A percentile compares a stretch with the other conserved stretches of the same genome.
Conservation (phyloP, 768 basidiomycete genomes). For the Hebeloma cylindrosporum region DNA sequence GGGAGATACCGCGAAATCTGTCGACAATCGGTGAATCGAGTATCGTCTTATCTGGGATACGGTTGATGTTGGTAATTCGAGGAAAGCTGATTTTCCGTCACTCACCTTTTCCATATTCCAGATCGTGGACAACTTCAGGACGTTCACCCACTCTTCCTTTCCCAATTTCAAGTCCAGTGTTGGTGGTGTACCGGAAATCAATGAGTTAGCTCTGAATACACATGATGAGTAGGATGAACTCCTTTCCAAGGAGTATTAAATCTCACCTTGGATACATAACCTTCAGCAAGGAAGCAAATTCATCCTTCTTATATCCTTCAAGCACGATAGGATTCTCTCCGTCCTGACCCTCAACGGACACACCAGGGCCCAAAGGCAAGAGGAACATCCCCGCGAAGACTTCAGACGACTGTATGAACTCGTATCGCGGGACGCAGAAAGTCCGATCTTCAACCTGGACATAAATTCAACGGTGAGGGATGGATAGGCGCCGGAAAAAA, state of each 20-base stretch:
- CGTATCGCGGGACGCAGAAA: constrained; percentile 4
- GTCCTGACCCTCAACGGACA: neutral
- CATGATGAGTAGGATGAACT: too few species aligned
- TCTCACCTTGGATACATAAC: constrained; percentile 10
- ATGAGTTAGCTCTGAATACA: constrained; percentile 4
- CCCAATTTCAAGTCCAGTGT: constrained; percentile 3
- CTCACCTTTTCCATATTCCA: constrained; percentile 10
- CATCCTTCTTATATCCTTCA: constrained; percentile 9
- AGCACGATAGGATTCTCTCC: constrained; percentile 11
- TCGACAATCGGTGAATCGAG: constrained; percentile 13
- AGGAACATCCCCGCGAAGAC: constrained; percentile 14
- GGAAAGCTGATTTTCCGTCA: too few species aligned
- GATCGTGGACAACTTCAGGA: constrained; percentile 12
- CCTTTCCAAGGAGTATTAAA: neutral
- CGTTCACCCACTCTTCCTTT: constrained; percentile 13
- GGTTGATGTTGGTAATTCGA: neutral
- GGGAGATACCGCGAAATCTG: neutral
- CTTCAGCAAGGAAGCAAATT: constrained; percentile 9
- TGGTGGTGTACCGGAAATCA: constrained; percentile 8
- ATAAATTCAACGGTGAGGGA: neutral
- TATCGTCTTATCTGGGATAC: constrained; percentile 7
- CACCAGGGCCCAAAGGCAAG: neutral
- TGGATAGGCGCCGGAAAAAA: constrained; percentile 1
- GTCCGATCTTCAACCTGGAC: constrained; percentile 5
- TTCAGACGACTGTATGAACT: constrained; percentile 10